A percentile compares a stretch with the other conserved stretches of the same genome.
Evolutionary conservation across 768 basidiomycete genomes (phyloP).

Genomic region (Leccinum barrowsii): DNA sequence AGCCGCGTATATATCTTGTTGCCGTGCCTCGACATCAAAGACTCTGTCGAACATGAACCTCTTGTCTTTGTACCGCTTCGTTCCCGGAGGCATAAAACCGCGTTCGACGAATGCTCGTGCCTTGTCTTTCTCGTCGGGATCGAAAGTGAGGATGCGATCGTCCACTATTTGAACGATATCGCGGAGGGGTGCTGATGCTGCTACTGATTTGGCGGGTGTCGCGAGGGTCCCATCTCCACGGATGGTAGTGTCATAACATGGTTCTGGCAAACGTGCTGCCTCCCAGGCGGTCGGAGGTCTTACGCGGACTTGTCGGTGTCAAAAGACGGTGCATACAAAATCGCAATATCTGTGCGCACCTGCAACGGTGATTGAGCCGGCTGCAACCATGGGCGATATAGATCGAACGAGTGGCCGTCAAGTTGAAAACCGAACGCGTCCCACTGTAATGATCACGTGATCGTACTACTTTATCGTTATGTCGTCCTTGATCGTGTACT

Average conservation of each 20-base stretch:
- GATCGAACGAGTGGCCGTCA: conserved; percentile 4
- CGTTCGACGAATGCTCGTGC: conserved; percentile 78
- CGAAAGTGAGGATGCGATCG: conserved; percentile 93
- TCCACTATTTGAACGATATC: conserved; percentile 88
- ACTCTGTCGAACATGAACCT: conserved; percentile 97
- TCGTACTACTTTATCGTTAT: conserved; percentile 21
- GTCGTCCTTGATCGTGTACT: conserved; percentile 27
- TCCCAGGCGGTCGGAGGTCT: conserved; percentile 86
- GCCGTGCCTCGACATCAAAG: conserved; percentile 74
- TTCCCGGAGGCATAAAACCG: conserved; percentile 81
- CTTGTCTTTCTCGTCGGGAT: conserved; percentile 87
- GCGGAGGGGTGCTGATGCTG: conserved; percentile 57
- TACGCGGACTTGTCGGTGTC: conserved; percentile 66
- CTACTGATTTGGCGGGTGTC: conserved; percentile 51
- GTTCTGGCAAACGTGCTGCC: conserved; percentile 77
- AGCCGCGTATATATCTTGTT: conserved; percentile 83
- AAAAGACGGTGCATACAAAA: background rate
- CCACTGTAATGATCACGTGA: conserved; percentile 25
- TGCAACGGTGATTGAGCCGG: conserved; percentile 85
- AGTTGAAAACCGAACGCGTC: conserved; percentile 33
- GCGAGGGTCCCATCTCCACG: conserved; percentile 87
- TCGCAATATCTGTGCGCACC: conserved; percentile 39
- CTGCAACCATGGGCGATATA: conserved; percentile 59
- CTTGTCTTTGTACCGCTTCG: conserved; percentile 93
- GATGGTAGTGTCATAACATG: conserved; percentile 64